These are phyloP conservation scores for Papiliotrema fonsecae DNA, from an alignment of 1,284 basidiomycete species.

Conservation along the genomic window DNA sequence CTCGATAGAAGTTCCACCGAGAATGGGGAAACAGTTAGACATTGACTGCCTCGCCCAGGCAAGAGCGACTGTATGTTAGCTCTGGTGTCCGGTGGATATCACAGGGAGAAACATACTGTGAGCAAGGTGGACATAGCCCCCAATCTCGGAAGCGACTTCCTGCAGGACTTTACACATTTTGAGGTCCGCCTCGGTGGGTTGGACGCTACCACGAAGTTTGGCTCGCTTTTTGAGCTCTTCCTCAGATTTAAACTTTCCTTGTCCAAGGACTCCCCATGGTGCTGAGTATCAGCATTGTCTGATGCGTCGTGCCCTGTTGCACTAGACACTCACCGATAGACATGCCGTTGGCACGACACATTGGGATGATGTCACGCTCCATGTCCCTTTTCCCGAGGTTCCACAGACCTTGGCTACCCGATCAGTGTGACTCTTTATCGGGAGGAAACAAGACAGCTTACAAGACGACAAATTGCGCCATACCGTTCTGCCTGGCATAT, in stretches of 20 bases:
- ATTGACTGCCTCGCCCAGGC: slow-evolving; percentile 30
- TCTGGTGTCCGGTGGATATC: neutral
- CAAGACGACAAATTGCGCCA: slow-evolving; percentile 57
- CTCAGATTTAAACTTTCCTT: slow-evolving; percentile 46
- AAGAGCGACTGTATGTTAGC: slow-evolving; percentile 23
- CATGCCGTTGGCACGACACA: slow-evolving; percentile 52
- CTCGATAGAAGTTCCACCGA: slow-evolving; percentile 46
- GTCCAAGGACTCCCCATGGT: slow-evolving; percentile 48
- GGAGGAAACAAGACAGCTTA: slow-evolving; percentile 23
- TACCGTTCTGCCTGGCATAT: slow-evolving; percentile 52
- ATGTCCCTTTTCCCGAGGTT: slow-evolving; percentile 52
- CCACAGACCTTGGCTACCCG: slow-evolving; percentile 52
- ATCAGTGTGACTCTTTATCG: neutral
- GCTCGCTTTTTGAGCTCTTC: slow-evolving; percentile 41
- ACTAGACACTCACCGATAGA: slow-evolving; percentile 32
- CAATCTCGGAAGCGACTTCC: slow-evolving; percentile 49
- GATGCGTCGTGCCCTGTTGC: neutral
- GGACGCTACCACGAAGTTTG: slow-evolving; percentile 13
- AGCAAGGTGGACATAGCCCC: slow-evolving; percentile 38
- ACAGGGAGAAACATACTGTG: slow-evolving; percentile 16
- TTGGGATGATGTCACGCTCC: slow-evolving; percentile 61
- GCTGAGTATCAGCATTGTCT: slow-evolving; percentile 19
- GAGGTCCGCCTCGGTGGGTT: slow-evolving; percentile 25
- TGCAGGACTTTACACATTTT: slow-evolving; percentile 27
- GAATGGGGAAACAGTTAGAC: slow-evolving; percentile 41